These are phyloP conservation scores for Colletotrichum spaethianum DNA, from an alignment of 2,329 filamentous ascomycete species.

Conservation along the genomic window DNA sequence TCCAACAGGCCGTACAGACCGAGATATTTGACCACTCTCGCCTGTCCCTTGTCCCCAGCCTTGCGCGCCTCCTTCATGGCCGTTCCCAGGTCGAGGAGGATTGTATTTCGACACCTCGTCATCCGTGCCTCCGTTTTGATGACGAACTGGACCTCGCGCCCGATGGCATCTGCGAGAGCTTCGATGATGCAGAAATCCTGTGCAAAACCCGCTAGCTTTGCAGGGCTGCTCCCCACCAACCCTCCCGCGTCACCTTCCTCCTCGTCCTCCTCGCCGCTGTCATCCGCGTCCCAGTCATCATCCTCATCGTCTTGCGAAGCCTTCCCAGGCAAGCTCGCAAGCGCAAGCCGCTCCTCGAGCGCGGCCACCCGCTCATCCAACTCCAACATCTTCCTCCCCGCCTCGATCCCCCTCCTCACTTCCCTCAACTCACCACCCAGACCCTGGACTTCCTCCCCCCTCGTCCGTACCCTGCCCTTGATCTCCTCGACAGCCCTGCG, in stretches of 20 bases:
- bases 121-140: constrained; percentile 67
- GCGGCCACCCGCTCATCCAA: constrained; percentile 73
- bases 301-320: constrained; percentile 50
- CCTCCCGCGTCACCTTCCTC: constrained; percentile 47
- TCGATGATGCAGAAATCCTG: constrained; percentile 61
- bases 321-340: constrained; percentile 57
- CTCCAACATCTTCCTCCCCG: constrained; percentile 75
- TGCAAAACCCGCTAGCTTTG: constrained; percentile 62
- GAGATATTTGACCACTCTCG: constrained; percentile 65
- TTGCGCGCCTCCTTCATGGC: constrained; percentile 62
- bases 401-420: constrained; percentile 75
- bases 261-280: constrained; percentile 48
- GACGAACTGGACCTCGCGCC: constrained; percentile 64
- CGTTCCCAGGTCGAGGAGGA: constrained; percentile 68
- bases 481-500: constrained; percentile 85
- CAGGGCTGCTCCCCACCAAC: constrained; percentile 61
- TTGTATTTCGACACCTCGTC: constrained; percentile 67
- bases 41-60: constrained; percentile 58
- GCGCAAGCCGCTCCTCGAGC: constrained; percentile 74
- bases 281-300: constrained; percentile 54
- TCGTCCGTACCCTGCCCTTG: constrained; percentile 73
- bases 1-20: constrained; percentile 67
- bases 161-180: constrained; percentile 59
- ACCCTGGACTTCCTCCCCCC: constrained; percentile 73
- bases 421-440: constrained; percentile 76